Percentiles rank a stretch among this genome's conserved stretches.
Conservation (phyloP, 1,139 yeast genomes). For the Yamadazyma diospyri region DNA sequence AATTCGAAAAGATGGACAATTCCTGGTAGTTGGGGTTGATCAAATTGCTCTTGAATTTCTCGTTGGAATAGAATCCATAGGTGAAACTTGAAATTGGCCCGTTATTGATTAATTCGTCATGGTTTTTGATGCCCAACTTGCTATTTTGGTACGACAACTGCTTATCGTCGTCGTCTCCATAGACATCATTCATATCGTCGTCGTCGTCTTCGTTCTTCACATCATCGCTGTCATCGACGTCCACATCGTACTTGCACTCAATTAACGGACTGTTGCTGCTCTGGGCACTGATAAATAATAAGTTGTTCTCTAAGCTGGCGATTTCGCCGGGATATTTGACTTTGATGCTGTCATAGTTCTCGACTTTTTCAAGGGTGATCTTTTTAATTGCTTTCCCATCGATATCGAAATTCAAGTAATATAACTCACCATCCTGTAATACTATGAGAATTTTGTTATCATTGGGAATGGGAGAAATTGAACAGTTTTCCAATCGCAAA, state of each 20-base stretch:
- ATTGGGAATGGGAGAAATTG: conserved; percentile 43
- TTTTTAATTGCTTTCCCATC: conserved; percentile 46
- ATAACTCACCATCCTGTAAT: conserved; percentile 50
- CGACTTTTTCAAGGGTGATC: conserved; percentile 28
- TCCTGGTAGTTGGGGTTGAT: conserved; percentile 66
- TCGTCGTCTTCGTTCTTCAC: conserved; percentile 16
- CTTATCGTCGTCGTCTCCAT: conserved; percentile 34
- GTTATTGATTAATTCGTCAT: conserved; percentile 58
- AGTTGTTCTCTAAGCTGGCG: conserved; percentile 32
- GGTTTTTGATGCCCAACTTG: conserved; percentile 35
- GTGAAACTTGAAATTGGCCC: conserved; percentile 79
- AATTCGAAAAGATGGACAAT: conserved; percentile 63
- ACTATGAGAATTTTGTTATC: conserved; percentile 53
- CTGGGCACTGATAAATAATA: conserved; percentile 33
- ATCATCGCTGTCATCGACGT: conserved; percentile 10
- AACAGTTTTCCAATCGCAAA: conserved; percentile 56
- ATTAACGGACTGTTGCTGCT: conserved; percentile 37
- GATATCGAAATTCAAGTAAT: conserved; percentile 48
- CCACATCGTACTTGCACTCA: conserved; percentile 26
- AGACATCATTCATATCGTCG: conserved; percentile 25
- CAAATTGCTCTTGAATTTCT: conserved; percentile 54
- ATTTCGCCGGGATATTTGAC: conserved; percentile 32
- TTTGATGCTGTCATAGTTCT: conserved; percentile 20
- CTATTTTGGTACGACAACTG: conserved; percentile 29
- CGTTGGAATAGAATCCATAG: conserved; percentile 58